Percentiles rank a stretch among this genome's conserved stretches.
Evolutionary conservation across 192 early-diverging fungal species (phyloP).

Genomic region (Gaertneriomyces semiglobifer): DNA sequence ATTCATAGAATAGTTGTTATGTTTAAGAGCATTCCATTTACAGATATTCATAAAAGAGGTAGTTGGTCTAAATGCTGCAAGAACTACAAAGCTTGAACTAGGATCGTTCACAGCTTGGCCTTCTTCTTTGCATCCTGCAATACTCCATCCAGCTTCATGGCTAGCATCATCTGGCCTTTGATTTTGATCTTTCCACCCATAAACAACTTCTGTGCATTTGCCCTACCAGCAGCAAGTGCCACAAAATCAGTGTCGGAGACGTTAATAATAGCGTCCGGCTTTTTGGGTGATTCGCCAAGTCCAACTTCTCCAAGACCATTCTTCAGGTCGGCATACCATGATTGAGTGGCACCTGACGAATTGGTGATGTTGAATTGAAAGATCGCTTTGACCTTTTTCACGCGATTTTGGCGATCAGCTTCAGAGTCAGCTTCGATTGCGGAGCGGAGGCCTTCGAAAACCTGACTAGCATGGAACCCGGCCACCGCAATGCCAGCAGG

Average conservation of each 20-base stretch:
- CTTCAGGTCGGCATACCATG: conserved; percentile 87
- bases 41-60: no score
- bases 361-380: conserved; percentile 88
- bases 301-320: conserved; percentile 61
- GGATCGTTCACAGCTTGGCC: conserved; percentile 11
- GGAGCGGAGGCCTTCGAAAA: conserved; percentile 68
- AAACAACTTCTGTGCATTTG: conserved; percentile 88
- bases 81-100: no score
- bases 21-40: no score
- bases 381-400: conserved; percentile 77
- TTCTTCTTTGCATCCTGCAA: conserved; percentile 20
- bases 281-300: conserved; percentile 53
- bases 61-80: no score
- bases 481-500: conserved; percentile 48
- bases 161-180: conserved; percentile 56
- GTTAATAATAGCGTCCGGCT: conserved; percentile 70
- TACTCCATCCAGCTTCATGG: conserved; percentile 29
- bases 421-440: conserved; percentile 55
- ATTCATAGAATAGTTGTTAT: no score
- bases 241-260: conserved; percentile 80
- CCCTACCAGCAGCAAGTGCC: conserved; percentile 75
- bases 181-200: conserved; percentile 86
- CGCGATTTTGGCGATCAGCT: conserved; percentile 57
- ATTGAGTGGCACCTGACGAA: conserved; percentile 58
- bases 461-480: conserved; percentile 72